phyloP scores from a whole-genome alignment of 202 grass and related monocot species.

The Bolboschoenoplectus hybrid region DNA sequence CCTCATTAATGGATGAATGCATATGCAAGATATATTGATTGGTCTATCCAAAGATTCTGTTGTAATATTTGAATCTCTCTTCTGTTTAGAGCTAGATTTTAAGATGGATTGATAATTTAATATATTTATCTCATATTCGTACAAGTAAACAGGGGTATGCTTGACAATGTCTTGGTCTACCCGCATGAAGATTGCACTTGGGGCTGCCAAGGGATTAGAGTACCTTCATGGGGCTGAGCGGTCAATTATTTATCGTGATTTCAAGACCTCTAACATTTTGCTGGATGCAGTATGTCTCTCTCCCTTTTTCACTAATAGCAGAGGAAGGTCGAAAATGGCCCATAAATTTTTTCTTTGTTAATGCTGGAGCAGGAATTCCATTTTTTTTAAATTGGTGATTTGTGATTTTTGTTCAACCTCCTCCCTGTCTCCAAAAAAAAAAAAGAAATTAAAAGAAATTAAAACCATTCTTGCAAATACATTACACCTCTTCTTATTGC shows the following conservation, averaged over 20 bases:
- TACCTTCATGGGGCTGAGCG: constrained; percentile 88
- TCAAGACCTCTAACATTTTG: constrained; percentile 99
- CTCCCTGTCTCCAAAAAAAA: neutral
- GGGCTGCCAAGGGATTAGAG: constrained; percentile 86
- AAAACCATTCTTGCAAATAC: neutral
- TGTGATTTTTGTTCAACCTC: neutral
- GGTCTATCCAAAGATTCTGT: neutral
- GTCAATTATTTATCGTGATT: constrained; percentile 99
- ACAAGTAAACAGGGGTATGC: constrained; percentile 75
- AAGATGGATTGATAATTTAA: constrained; percentile 31
- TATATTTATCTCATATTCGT: constrained; percentile 51
- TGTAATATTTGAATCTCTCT: neutral
- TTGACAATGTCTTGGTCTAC: constrained; percentile 98
- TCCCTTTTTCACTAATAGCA: neutral
- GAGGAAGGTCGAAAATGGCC: neutral
- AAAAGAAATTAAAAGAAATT: neutral
- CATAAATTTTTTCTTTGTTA: neutral
- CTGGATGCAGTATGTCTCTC: constrained; percentile 73
- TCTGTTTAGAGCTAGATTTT: neutral
- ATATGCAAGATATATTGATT: neutral
- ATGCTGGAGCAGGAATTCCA: neutral
- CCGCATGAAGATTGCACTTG: constrained; percentile 92
- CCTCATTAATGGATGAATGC: neutral
- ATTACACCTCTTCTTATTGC: neutral
- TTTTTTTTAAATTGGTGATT: neutral